Base-by-base conservation (phyloP, 1,284 basidiomycete genomes). In the Trichosporon sp. region DNA sequence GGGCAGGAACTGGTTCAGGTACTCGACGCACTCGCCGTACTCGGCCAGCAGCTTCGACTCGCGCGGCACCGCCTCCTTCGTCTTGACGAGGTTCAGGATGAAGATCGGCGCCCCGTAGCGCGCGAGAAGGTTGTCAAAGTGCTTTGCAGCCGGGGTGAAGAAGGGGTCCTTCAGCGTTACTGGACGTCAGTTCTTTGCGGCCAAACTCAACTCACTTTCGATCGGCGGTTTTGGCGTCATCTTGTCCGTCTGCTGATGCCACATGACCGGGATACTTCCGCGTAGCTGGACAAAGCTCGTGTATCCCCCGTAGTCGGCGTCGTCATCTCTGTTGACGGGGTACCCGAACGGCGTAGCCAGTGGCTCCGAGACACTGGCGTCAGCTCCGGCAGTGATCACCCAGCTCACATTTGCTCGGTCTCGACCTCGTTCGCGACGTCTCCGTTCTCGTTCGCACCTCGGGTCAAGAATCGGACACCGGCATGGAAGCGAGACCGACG, bases 351-450 rank as follows among this genome's bases (percentile, higher is more conserved):
- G 89, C 0, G 95, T 99, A 0, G 94, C 96, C 7, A 95, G 82
- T 0, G 93, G 92, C 78, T 99, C 96, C 2, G 91, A 93, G 0
- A 99, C 95, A 65, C 80, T 81, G 56, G 2, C 18, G 64, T 66
- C 47, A 66, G 67, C 27, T 27, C 9, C 7, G 1, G 8, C 9
- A 31, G 7, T 29, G 13, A 62, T 1, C 2, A 1, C 12, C 65
- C 2, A 51, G 70, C 79, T 70, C 32, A 80, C 80, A 99, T 97
- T 78, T 99, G 97, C 78, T 99, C 97, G 0, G 95, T 98, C 83
- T 99, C 97, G 2, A 99, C 97, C 82, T 99, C 97, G 77, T 99
- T 99, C 1, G 96, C 97, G 1, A 99, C 97, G 78, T 98, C 93
- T 1, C 97, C 97, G 66, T 80, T 72, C 74, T 95, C 92, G 76